phyloP scores from a whole-genome alignment of 2,329 filamentous ascomycete species.

The Claviceps pusilla region DNA sequence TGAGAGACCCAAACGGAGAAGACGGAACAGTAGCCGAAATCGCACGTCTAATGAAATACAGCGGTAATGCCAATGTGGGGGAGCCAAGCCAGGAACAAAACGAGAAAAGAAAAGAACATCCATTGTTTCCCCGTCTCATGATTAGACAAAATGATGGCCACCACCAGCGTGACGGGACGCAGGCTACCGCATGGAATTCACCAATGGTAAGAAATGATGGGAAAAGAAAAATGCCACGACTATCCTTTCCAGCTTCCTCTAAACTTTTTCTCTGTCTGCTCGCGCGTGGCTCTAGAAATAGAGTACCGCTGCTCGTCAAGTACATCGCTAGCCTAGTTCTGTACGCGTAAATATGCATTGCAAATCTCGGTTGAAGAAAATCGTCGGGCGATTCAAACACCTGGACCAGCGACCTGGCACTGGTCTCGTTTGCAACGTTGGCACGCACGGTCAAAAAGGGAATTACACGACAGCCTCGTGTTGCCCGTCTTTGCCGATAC shows the following conservation, averaged over 20 bases:
- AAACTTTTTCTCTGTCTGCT: background rate
- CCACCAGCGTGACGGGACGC: conserved; percentile 17
- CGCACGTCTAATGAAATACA: background rate
- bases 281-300: background rate
- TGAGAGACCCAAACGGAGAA: background rate
- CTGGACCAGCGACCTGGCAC: background rate
- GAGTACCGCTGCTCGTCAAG: background rate
- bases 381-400: background rate
- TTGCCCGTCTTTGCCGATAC: conserved; percentile 13
- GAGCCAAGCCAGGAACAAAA: background rate
- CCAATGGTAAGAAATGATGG: conserved; percentile 6
- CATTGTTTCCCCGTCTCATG: conserved; percentile 21
- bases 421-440: background rate
- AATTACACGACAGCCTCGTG: background rate
- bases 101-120: conserved; percentile 4
- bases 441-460: background rate
- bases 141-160: conserved; percentile 39
- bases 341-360: conserved; percentile 1
- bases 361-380: background rate
- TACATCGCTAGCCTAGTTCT: conserved; percentile 1
- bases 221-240: conserved; percentile 13
- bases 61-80: background rate
- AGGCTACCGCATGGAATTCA: conserved; percentile 7
- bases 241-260: conserved; percentile 3
- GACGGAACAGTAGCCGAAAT: background rate